Evolutionary conservation across 169 alveolate genomes (phyloP), one percentile per base, ranked within the genome.

Genomic region (Plasmodium coatneyi): DNA sequence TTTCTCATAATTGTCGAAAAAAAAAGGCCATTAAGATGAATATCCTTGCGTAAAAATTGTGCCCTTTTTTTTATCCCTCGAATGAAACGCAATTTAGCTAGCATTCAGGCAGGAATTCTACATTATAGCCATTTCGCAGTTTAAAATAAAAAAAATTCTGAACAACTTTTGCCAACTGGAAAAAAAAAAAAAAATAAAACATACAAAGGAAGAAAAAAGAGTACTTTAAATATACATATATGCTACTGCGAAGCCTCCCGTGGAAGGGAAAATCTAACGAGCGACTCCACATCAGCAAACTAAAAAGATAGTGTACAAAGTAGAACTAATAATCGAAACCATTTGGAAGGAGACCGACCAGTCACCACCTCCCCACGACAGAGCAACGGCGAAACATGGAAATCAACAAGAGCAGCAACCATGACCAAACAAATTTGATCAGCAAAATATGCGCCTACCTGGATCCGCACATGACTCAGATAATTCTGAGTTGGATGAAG

Each of bases 401-500:
- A 32, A 43, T 52, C 49, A 16, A 36, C 16, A 32, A 22, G 12
- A 52, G 25, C 71, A 56, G 74, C 22, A 41, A 41, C 22, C 22
- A 87, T 25, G 86, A 39, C 66, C 81, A 90, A 30, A 39, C 78
- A 10, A 36, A 43, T 80, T 80, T 80, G 70, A 54, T 70, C 10
- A 41, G 84, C 7, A 90, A 90, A 80, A 34, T 90, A 22, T 90
- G 94, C 39, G 95, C 97, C 78, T 96, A 90, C 92, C 84, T 96
- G 80, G 97, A 96, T 80, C 96, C 96, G 22, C 96, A 95, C 84
- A 95, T 96, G 97, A 91, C 86, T 22, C 96, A 94, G 46, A 92
- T 94, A 82, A 91, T 96, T n/a, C 79, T 96, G 43, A 95, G 81
- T 36, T 96, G 97, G 97, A 52, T 96, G 80, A 81, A 82, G 32